Conservation (phyloP, 306 rosid species). For the Prosopis cineraria region DNA sequence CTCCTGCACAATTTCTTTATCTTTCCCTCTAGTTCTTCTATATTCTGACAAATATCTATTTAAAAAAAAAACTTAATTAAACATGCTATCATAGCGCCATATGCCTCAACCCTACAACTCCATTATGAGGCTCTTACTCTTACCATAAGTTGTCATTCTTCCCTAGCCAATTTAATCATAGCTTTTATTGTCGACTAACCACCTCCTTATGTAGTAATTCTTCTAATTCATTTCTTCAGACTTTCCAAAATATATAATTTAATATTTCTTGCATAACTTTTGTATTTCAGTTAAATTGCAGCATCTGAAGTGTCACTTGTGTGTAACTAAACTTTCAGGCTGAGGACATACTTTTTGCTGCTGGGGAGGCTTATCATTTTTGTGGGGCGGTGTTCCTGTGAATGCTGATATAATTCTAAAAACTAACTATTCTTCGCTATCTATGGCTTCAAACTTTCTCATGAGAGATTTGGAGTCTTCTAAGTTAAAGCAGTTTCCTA, state of each 20-base stretch:
- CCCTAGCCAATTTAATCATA: background rate
- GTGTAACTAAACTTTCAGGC: slow-evolving; percentile 59
- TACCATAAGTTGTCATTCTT: background rate
- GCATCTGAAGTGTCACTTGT: slow-evolving; percentile 16
- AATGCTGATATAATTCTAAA: slow-evolving; percentile 87
- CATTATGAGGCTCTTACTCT: background rate
- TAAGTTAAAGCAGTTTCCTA: slow-evolving; percentile 41
- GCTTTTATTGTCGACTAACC: background rate
- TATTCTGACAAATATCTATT: background rate
- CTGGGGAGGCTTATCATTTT: slow-evolving; percentile 95
- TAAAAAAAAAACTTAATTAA: background rate
- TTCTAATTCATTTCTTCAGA: background rate
- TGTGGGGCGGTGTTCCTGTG: slow-evolving; percentile 98
- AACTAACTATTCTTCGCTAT: slow-evolving; percentile 84
- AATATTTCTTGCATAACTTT: background rate
- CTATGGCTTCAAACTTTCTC: slow-evolving; percentile 90
- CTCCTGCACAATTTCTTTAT: background rate
- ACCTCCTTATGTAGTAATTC: background rate
- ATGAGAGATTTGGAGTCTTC: slow-evolving; percentile 74
- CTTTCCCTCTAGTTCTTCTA: background rate
- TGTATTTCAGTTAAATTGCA: background rate
- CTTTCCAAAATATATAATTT: background rate
- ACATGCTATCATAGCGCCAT: background rate
- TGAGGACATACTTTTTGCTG: slow-evolving; percentile 93
- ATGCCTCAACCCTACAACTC: background rate